A percentile compares a stretch with the other conserved stretches of the same genome.
These are phyloP conservation scores for Immersiella caudata DNA, from an alignment of 495 filamentous ascomycete genomes.

Conservation along the genomic window DNA sequence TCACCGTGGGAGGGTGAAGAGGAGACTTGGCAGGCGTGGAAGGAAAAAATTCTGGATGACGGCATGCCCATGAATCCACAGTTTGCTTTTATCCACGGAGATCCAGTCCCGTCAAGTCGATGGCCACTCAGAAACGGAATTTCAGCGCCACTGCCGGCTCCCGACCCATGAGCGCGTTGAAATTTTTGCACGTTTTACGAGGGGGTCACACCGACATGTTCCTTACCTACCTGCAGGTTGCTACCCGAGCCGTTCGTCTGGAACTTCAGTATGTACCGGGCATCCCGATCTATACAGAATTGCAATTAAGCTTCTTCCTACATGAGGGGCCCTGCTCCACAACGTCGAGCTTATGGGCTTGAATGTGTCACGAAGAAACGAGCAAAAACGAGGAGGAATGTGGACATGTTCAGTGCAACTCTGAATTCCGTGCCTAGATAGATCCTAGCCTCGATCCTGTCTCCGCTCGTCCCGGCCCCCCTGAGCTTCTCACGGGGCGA, in stretches of 20 bases:
- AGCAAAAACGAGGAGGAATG: neutral
- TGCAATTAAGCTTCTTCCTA: neutral
- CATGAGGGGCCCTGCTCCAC: neutral
- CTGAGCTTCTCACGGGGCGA: slow-evolving; percentile 2
- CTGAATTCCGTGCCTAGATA: slow-evolving; percentile 2
- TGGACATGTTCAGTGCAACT: neutral
- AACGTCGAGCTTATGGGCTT: no score
- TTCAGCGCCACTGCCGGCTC: neutral
- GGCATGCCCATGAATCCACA: slow-evolving; percentile 21
- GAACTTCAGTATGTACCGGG: neutral
- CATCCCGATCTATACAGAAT: neutral
- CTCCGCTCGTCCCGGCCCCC: neutral
- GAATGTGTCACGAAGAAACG: no score
- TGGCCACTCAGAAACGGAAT: neutral
- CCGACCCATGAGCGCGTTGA: neutral
- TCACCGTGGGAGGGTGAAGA: neutral
- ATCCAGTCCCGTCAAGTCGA: slow-evolving; percentile 6
- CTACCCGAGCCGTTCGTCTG: neutral
- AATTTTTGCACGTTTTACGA: neutral
- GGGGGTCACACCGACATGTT: neutral
- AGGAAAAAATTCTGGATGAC: slow-evolving; percentile 36
- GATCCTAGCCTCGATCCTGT: neutral
- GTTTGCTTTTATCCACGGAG: neutral
- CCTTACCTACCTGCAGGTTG: neutral
- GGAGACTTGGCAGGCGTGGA: slow-evolving; percentile 8